phyloP scores from a whole-genome alignment of 2,329 filamentous ascomycete genomes.

The Claviceps pusilla region DNA sequence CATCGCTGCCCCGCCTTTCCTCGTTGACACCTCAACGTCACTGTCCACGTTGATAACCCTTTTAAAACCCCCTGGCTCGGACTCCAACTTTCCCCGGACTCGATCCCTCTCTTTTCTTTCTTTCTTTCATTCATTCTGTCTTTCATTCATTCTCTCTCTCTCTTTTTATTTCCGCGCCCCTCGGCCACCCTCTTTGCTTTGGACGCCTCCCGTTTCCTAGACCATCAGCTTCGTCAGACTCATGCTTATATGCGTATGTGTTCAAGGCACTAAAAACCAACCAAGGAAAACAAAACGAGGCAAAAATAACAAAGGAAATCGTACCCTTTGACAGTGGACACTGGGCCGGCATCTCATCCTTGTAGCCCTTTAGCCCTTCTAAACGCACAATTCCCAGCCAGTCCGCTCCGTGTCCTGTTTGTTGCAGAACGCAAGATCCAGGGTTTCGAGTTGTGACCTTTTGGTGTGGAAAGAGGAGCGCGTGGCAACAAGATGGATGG shows the following conservation, averaged over 20 bases:
- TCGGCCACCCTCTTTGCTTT: neutral
- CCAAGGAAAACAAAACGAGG: neutral
- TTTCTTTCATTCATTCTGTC: no score
- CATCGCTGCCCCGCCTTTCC: no score
- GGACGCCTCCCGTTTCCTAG: neutral
- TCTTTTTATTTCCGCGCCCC: neutral
- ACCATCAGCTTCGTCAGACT: neutral
- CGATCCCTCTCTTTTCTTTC: neutral
- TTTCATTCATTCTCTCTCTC: no score
- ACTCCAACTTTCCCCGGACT: neutral
- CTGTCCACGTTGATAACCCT: no score
- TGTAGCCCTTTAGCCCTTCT: no score
- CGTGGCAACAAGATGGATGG: slow-evolving; percentile 11
- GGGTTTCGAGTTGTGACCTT: neutral
- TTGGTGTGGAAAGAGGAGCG: neutral
- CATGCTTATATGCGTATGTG: no score
- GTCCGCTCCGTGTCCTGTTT: neutral
- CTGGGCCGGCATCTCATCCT: neutral
- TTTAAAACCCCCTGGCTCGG: neutral
- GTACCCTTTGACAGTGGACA: no score
- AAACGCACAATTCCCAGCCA: no score
- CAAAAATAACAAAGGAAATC: neutral
- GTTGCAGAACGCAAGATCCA: neutral
- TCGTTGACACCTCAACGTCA: no score
- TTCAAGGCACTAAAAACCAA: neutral